phyloP scores from a whole-genome alignment of 2,329 filamentous ascomycete genomes.

The Aureobasidium sp. region DNA sequence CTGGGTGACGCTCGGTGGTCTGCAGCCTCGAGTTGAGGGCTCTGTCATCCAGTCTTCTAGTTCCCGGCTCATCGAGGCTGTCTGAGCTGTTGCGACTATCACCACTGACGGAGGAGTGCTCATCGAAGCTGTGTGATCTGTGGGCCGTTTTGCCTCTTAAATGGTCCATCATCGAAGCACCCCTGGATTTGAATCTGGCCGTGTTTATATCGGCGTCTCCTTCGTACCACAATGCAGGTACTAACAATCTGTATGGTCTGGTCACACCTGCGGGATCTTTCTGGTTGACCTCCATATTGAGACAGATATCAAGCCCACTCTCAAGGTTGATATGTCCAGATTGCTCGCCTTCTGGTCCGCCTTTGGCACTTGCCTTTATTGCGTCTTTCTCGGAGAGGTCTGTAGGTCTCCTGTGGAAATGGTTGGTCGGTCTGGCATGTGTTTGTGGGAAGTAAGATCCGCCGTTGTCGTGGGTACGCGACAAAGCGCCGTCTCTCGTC shows the following conservation, averaged over 20 bases:
- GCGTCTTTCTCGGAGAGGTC: slow-evolving; percentile 36
- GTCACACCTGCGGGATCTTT: slow-evolving; percentile 84
- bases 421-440: slow-evolving; percentile 25
- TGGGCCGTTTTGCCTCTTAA: slow-evolving; percentile 16
- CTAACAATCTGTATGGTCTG: slow-evolving; percentile 74
- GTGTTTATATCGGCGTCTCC: slow-evolving; percentile 26
- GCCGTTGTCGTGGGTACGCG: background rate
- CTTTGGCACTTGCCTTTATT: slow-evolving; percentile 27
- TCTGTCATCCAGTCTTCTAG: background rate
- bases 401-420: slow-evolving; percentile 41
- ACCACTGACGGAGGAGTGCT: background rate
- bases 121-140: background rate
- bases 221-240: slow-evolving; percentile 62
- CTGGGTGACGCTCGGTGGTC: slow-evolving; percentile 5
- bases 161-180: slow-evolving; percentile 19
- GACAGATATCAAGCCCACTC: slow-evolving; percentile 74
- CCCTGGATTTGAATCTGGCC: slow-evolving; percentile 19
- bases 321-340: slow-evolving; percentile 64
- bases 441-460: slow-evolving; percentile 16
- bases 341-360: slow-evolving; percentile 51
- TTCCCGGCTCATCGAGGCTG: background rate
- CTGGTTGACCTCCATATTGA: slow-evolving; percentile 84
- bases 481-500: background rate
- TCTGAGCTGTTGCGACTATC: background rate
- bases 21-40: background rate